Evolutionary conservation across 176 grass and related monocot species (phyloP), one percentile per base, ranked within the genome.

Genomic region (Elaeis guineensis): DNA sequence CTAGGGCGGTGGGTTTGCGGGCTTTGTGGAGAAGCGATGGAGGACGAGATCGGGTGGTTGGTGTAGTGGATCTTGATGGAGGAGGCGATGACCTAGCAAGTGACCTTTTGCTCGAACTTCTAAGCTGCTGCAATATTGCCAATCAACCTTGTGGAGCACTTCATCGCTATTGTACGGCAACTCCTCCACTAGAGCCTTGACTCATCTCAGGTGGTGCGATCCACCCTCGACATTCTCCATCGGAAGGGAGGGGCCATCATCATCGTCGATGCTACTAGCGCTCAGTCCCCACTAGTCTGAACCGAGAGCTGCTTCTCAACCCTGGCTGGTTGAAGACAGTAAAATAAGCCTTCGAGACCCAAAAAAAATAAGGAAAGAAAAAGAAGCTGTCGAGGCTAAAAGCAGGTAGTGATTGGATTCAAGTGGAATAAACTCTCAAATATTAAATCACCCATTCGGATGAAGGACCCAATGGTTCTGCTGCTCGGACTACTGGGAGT

Each of bases 1-100:
- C 77, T 44, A 0, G 89, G 89, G 2, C 14, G 68, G 18, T 93
- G 89, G 89, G 83, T 93, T 65, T 93, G 89, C 54, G 89, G 89
- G 16, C 80, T 93, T 0, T 93, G 89, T 57, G 84, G 89, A 4
- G 89, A 83, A 21, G 89, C 89, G 7, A 77, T 93, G 18, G 82
- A 76, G 22, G 89, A 93, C 57, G 89, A 93, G 75, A 62, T 77
- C 48, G 65, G 71, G 18, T 50, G 89, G 15, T 73, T 80, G 4
- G 65, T 64, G 0, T 64, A 75, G 26, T 77, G 77, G 1, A 81
- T 94, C 63, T 85, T 84, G 2, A 79, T 69, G 8, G 80, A 79
- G 19, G 89, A 93, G 74, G 89, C 89, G 52, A 73, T 93, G 25
- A 61, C 82, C 57, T 84, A 80, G 59, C 89, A 93, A 62, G 66